A percentile compares a stretch with the other conserved stretches of the same genome.
phyloP scores from a whole-genome alignment of 306 rosid genomes.

The Sicyos edulis region DNA sequence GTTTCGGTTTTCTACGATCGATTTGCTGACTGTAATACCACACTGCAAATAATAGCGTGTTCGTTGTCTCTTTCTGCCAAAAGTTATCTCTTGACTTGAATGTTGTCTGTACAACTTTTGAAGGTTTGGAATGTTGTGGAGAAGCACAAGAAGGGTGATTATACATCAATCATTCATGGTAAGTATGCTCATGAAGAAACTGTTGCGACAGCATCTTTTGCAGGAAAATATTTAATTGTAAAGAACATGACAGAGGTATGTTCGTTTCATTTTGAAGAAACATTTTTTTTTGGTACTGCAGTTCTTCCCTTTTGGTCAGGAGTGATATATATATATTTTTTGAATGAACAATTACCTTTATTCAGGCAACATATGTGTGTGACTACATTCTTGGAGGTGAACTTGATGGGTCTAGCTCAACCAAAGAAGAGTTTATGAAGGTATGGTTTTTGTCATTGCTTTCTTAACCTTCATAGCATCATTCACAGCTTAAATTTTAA shows the following conservation, averaged over 20 bases:
- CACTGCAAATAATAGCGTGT: not conserved
- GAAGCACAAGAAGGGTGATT: slow-evolving; percentile 89
- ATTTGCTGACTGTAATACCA: not conserved
- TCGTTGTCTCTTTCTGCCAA: not conserved
- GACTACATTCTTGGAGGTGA: slow-evolving; percentile 88
- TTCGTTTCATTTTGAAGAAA: slow-evolving; percentile 11
- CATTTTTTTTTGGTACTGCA: not conserved
- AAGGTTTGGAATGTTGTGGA: slow-evolving; percentile 93
- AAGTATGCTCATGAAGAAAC: slow-evolving; percentile 93
- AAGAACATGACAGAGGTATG: slow-evolving; percentile 84
- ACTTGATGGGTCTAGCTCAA: slow-evolving; percentile 85
- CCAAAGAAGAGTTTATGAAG: slow-evolving; percentile 75
- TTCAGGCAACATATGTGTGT: slow-evolving; percentile 82
- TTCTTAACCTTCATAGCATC: not conserved
- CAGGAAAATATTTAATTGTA: slow-evolving; percentile 76
- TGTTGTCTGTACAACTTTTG: slow-evolving; percentile 26
- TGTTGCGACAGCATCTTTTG: slow-evolving; percentile 92
- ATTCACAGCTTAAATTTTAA: slow-evolving; percentile 6
- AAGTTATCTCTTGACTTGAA: slow-evolving; percentile 21
- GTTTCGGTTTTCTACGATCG: not conserved
- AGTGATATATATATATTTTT: not conserved
- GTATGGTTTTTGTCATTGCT: slow-evolving; percentile 30
- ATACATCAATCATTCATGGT: slow-evolving; percentile 87
- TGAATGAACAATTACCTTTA: slow-evolving; percentile 16
- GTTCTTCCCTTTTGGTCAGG: not conserved